A percentile compares a stretch with the other conserved stretches of the same genome.
Conservation (phyloP, 495 filamentous ascomycete genomes). For the Cenococcum geophilum region DNA sequence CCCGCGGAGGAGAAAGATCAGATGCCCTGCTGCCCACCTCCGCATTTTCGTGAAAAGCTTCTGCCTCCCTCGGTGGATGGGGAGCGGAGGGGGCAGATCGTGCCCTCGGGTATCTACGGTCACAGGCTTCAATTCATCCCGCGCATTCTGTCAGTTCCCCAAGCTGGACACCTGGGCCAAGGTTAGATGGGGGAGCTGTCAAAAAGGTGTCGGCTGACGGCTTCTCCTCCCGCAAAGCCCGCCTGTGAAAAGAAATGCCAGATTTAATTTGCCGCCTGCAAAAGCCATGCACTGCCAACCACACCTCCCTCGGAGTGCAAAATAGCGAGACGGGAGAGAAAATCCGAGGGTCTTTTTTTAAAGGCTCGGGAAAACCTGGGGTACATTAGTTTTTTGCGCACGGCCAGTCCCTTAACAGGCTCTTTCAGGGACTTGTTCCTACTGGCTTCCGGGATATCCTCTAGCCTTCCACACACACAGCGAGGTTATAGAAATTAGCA, state of each 20-base stretch:
- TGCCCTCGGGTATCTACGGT: neutral
- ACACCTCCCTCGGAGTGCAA: neutral
- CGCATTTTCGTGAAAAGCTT: neutral
- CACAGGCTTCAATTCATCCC: too few relatives aligned
- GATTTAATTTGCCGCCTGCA: neutral
- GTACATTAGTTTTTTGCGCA: conserved; percentile 6
- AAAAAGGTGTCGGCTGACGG: neutral
- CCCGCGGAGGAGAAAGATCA: neutral
- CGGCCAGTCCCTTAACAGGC: neutral
- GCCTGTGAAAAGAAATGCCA: neutral
- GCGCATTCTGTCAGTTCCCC: neutral
- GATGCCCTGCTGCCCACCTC: neutral
- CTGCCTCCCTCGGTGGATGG: neutral
- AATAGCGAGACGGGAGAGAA: neutral
- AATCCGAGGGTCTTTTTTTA: neutral
- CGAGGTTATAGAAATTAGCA: neutral
- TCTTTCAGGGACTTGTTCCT: too few relatives aligned
- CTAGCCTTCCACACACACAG: neutral
- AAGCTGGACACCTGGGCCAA: neutral
- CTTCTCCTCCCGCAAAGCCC: neutral
- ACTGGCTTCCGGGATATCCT: neutral
- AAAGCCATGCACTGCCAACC: neutral
- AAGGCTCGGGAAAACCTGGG: neutral
- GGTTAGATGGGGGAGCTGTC: neutral
- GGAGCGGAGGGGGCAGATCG: neutral